A percentile compares a stretch with the other conserved stretches of the same genome.
Evolutionary conservation across 805 yeast species (phyloP).

Genomic region (Metschnikowia orientalis): DNA sequence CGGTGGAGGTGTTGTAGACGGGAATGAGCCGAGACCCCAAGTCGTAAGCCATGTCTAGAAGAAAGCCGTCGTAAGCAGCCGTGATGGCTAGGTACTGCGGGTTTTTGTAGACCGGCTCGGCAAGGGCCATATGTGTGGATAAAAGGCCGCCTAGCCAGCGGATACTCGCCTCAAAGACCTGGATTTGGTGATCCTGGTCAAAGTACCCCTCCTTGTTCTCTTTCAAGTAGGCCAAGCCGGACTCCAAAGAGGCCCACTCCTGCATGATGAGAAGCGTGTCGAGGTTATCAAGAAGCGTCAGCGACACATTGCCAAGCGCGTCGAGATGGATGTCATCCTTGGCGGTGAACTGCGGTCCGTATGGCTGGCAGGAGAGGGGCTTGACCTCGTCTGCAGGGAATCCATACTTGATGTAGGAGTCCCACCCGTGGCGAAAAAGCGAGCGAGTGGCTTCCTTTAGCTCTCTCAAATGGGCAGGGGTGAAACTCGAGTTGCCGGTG

Average conservation of each 20-base stretch:
- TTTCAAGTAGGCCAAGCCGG: conserved; percentile 26
- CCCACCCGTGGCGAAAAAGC: conserved; percentile 73
- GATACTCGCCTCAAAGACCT: conserved; percentile 84
- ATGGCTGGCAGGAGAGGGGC: conserved; percentile 69
- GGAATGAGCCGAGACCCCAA: conserved; percentile 67
- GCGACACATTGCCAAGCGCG: conserved; percentile 77
- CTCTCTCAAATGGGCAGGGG: conserved; percentile 32
- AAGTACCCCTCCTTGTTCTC: conserved; percentile 45
- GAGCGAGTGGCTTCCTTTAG: conserved; percentile 44
- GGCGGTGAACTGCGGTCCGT: conserved; percentile 58
- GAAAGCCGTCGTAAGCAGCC: conserved; percentile 59
- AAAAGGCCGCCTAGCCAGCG: conserved; percentile 78
- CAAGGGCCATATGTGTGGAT: conserved; percentile 60
- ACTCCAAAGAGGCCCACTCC: conserved; percentile 51
- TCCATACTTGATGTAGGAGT: conserved; percentile 60
- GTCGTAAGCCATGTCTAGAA: conserved; percentile 69
- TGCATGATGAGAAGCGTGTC: conserved; percentile 76
- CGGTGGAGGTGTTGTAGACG: conserved; percentile 61
- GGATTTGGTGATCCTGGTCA: conserved; percentile 65
- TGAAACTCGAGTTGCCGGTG: conserved; percentile 25
- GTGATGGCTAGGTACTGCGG: conserved; percentile 13
- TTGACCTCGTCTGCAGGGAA: conserved; percentile 79
- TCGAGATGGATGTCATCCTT: conserved; percentile 63
- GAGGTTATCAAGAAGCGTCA: conserved; percentile 72
- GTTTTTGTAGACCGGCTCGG: conserved; percentile 21